These are phyloP conservation scores for Clarireedia paspali DNA, from an alignment of 2,329 filamentous ascomycete species.

Conservation along the genomic window DNA sequence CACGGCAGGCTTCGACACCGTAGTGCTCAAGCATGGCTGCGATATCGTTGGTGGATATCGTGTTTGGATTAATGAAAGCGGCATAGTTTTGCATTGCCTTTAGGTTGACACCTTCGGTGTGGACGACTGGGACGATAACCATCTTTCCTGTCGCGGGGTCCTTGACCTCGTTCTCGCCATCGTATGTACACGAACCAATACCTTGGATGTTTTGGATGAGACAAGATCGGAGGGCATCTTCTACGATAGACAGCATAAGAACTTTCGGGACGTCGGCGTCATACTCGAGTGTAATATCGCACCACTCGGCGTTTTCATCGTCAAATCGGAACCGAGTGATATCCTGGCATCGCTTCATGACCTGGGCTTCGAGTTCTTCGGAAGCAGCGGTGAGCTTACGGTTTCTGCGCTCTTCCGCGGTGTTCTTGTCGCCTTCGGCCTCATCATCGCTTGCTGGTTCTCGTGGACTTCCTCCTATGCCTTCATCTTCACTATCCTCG, in stretches of 20 bases:
- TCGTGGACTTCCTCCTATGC: conserved; percentile 42
- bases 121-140: conserved; percentile 49
- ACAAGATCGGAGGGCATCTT: conserved; percentile 68
- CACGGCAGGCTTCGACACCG: conserved; percentile 87
- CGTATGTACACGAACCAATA: conserved; percentile 64
- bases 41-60: conserved; percentile 88
- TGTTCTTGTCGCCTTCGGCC: conserved; percentile 31
- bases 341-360: conserved; percentile 56
- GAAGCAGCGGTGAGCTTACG: conserved; percentile 18
- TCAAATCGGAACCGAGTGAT: conserved; percentile 77
- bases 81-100: conserved; percentile 83
- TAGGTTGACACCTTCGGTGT: conserved; percentile 82
- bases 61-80: conserved; percentile 78
- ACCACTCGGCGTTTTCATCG: conserved; percentile 63
- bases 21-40: conserved; percentile 76
- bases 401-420: conserved; percentile 13
- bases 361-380: conserved; percentile 48
- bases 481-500: conserved; percentile 42
- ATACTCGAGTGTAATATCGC: conserved; percentile 77
- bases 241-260: conserved; percentile 85
- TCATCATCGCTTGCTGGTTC: conserved; percentile 28
- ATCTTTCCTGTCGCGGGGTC: conserved; percentile 42
- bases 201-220: conserved; percentile 82
- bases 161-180: conserved; percentile 48
- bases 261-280: conserved; percentile 76